Evolutionary conservation across 2,329 filamentous ascomycete species (phyloP).

Genomic region (Diplodia corticola): DNA sequence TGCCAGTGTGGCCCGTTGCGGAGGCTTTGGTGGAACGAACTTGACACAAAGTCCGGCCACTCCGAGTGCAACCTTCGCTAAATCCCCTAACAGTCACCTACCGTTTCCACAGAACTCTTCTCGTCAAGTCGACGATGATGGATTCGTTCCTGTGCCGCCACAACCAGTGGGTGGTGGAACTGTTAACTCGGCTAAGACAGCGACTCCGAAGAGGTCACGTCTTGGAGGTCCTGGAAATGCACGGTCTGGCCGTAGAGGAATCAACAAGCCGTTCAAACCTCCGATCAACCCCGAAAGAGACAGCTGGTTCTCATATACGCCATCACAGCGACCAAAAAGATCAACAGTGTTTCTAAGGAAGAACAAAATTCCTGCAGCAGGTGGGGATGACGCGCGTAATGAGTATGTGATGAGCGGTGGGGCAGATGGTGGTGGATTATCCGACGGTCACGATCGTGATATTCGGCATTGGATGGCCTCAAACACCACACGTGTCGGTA

Average conservation of each 20-base stretch:
- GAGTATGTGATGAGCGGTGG: neutral
- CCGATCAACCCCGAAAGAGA: conserved; percentile 3
- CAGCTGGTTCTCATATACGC: neutral
- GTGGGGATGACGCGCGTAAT: neutral
- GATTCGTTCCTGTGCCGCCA: neutral
- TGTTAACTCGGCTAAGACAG: neutral
- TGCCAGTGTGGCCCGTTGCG: neutral
- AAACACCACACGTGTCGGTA: conserved; percentile 23
- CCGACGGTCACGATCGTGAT: conserved; percentile 31
- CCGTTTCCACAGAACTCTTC: neutral
- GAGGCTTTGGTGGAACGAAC: neutral
- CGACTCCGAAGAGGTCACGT: neutral
- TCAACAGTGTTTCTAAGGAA: neutral
- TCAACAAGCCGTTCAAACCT: conserved; percentile 15
- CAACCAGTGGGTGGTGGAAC: neutral
- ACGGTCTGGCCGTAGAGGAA: neutral
- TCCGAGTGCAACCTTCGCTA: neutral
- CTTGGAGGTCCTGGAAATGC: neutral
- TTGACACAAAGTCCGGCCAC: neutral
- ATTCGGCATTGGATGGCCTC: conserved; percentile 33
- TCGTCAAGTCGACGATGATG: neutral
- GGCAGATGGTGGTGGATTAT: conserved; percentile 22
- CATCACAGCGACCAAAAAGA: neutral
- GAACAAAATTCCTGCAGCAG: neutral
- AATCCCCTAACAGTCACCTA: neutral